Base-by-base conservation (phyloP, 495 filamentous ascomycete species). In the Hyaloscypha hepaticicola region DNA sequence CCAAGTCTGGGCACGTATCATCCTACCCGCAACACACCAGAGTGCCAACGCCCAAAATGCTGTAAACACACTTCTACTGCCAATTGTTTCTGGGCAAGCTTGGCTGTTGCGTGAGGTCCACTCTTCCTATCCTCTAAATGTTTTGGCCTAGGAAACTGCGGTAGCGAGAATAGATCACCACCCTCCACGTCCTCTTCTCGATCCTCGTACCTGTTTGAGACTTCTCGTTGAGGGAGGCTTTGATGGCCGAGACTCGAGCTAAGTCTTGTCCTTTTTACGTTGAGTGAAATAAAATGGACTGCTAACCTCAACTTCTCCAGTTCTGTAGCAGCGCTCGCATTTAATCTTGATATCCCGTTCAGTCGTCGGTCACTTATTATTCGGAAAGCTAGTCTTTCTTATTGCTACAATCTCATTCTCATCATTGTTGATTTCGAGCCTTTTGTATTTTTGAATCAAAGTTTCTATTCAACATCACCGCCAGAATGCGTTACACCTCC, bases 401-500 rank as follows among this genome's bases (percentile, higher is more conserved):
- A n/a, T n/a, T n/a, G n/a, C n/a, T n/a, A n/a, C n/a, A n/a, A n/a
- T 55, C 28, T 31, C 53, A 21, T 21, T 56, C 28, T 56, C 21
- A 2, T 21, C 19, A 45, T 45, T 22, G 5, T 11, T 48, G 21
- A 29, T 57, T 21, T 2, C 53, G 33, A 14, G 1, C 25, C 1
- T 58, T 25, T 33, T 21, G 8, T 16, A 24, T 25, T 24, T 27
- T n/a, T 25, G 14, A 51, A 16, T 33, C n/a, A 28, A 16, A 58
- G 31, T 9, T 21, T 21, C 24, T 16, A 5, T 45, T 48, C 31
- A 28, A 41, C 19, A 26, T n/a, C 19, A 63, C 55, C 53, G 50
- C 33, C 26, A 70, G 31, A 2, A 67, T 70, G 65, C 59, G 53
- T 14, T 64, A 61, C 52, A 27, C 34, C 22, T 67, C 59, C 24